Conservation (phyloP, 345 rosid genomes). For the Eucalyptus cloeziana region DNA sequence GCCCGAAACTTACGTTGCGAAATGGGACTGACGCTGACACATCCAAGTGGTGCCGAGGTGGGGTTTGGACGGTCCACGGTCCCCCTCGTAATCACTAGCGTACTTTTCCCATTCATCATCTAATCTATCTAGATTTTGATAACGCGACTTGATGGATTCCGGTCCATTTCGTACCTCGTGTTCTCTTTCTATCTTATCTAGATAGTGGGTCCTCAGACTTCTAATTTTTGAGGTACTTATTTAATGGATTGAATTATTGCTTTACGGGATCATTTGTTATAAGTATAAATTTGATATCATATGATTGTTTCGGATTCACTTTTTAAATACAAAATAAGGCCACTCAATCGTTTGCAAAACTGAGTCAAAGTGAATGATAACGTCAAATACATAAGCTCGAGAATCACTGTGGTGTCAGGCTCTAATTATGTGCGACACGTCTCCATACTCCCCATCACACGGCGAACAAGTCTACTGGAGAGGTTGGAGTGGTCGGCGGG, state of each 20-base stretch:
- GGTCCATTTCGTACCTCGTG: background rate
- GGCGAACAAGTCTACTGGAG: background rate
- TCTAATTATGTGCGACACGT: background rate
- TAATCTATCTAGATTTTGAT: background rate
- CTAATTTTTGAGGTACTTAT: no score
- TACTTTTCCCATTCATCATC: background rate
- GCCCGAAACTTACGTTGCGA: background rate
- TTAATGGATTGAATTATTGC: no score
- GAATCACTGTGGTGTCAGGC: background rate
- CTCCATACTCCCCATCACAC: background rate
- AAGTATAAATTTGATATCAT: rapidly evolving
- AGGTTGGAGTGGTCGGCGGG: background rate
- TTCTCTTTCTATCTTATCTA: no score
- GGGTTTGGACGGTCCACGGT: background rate
- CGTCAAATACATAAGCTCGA: background rate
- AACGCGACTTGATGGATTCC: background rate
- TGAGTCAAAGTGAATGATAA: background rate
- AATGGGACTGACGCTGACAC: background rate
- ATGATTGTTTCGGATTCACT: background rate
- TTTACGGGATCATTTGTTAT: no score
- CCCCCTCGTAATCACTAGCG: background rate
- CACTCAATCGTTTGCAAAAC: background rate
- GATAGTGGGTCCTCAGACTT: no score
- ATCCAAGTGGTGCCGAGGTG: background rate
- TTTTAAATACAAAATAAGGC: background rate